phyloP scores from a whole-genome alignment of 371 early-diverging fungal genomes.

The Rhizopus sp. region DNA sequence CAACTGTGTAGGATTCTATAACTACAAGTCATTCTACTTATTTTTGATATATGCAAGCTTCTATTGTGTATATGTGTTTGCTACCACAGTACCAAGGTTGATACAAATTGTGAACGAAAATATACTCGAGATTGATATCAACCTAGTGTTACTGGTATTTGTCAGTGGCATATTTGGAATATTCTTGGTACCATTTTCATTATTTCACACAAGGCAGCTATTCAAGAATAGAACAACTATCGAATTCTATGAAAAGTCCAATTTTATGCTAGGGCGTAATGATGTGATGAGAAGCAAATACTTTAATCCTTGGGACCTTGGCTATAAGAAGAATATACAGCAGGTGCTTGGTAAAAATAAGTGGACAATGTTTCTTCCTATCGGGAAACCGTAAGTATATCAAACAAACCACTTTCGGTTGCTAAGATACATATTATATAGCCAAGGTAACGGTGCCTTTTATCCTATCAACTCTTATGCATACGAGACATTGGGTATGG shows the following conservation, averaged over 20 bases:
- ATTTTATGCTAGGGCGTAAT: slow-evolving; percentile 39
- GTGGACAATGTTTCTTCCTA: slow-evolving; percentile 62
- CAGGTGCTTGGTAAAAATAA: slow-evolving; percentile 59
- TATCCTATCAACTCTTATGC: slow-evolving; percentile 53
- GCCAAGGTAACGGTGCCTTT: slow-evolving; percentile 39
- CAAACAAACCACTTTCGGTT: not conserved
- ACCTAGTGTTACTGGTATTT: slow-evolving; percentile 50
- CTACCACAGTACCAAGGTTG: slow-evolving; percentile 36
- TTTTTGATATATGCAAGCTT: slow-evolving; percentile 60
- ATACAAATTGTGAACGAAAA: slow-evolving; percentile 38
- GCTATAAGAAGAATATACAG: slow-evolving; percentile 51
- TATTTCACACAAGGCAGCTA: slow-evolving; percentile 58
- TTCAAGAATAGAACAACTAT: slow-evolving; percentile 68
- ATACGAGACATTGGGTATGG: slow-evolving; percentile 43
- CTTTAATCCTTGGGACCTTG: slow-evolving; percentile 68
- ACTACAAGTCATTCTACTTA: slow-evolving; percentile 70
- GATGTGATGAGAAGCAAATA: slow-evolving; percentile 49
- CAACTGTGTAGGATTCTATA: slow-evolving; percentile 71
- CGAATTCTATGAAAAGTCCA: slow-evolving; percentile 62
- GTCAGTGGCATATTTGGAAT: slow-evolving; percentile 63
- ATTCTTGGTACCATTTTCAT: slow-evolving; percentile 55
- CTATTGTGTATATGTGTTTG: slow-evolving; percentile 54
- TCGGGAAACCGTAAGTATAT: slow-evolving; percentile 50
- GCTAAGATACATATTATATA: slow-evolving; percentile 14
- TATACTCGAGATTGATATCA: slow-evolving; percentile 38